Evolutionary conservation across 768 basidiomycete genomes (phyloP), one percentile per base, ranked within the genome.

Genomic region (Chlorophyllum brunneum): DNA sequence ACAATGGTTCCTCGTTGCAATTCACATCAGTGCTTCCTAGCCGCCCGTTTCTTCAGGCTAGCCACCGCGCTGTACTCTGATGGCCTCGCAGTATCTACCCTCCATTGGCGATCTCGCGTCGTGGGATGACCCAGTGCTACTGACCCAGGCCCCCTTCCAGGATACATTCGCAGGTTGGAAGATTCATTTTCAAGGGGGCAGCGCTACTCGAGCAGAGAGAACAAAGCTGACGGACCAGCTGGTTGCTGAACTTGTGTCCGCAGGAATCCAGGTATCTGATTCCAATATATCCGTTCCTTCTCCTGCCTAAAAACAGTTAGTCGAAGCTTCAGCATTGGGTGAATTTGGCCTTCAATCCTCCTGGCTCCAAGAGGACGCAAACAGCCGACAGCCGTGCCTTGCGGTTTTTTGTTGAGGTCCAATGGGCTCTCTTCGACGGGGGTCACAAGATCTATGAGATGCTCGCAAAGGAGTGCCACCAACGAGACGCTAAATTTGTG

Each of bases 361-460:
- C 26, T 24, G 27, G 9, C n/a, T 15, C 22, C 11, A 9, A 15
- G 10, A 34, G 34, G 26, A 18, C 0, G 10, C 26, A n/a, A 2
- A 2, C 27, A 10, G 42, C 31, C 13, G 50, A 49, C 31, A 24
- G 36, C 4, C 13, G 6, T 4, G 34, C 27, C 9, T 34, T 48
- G 16, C 23, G 18, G 3, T 33, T 47, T 13, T 65, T 65, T 40
- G 55, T 65, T 22, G 37, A 48, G 4, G 58, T 63, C 29, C 64
- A 63, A 39, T 65, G 62, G 63, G 53, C 47, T 15, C 41, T 65
- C 26, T 59, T 50, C 48, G 37, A 58, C 7, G 18, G 51, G 9
- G 26, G 55, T 15, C 54, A 48, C 7, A 39, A 34, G 3, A 23
- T 23, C 2, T 39, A 16, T 31, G 5, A 30, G 20, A 24, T 49